A percentile compares a stretch with the other conserved stretches of the same genome.
Evolutionary conservation across 169 alveolate species (phyloP).

Genomic region (Babesia bovis): DNA sequence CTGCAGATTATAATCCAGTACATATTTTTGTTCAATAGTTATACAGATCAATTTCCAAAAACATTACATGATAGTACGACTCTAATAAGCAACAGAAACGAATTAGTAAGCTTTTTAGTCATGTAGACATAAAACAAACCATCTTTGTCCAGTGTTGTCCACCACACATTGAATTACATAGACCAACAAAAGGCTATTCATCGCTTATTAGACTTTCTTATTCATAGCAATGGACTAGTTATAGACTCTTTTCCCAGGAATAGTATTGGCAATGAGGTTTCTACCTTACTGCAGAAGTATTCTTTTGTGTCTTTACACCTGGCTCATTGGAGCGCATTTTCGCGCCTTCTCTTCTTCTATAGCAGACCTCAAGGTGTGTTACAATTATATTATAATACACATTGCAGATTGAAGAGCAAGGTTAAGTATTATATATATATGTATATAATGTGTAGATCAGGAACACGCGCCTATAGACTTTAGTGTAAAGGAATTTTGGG

Average conservation of each 20-base stretch:
- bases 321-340: conserved; percentile 9
- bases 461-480: conserved; percentile 11
- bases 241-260: too few relatives aligned
- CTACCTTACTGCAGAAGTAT: conserved; percentile 3
- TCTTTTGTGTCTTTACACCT: conserved; percentile 14
- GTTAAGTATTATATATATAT: background rate
- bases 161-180: background rate
- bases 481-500: conserved; percentile 46
- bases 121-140: background rate
- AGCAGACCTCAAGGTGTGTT: conserved; percentile 21
- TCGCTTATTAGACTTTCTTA: too few relatives aligned
- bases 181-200: too few relatives aligned
- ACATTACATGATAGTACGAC: too few relatives aligned
- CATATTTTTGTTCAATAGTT: too few relatives aligned
- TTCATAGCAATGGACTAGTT: too few relatives aligned
- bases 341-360: background rate
- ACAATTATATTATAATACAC: background rate
- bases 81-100: too few relatives aligned
- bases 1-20: too few relatives aligned
- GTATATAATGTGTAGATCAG: conserved; percentile 11
- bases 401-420: conserved; percentile 24
- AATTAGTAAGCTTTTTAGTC: background rate
- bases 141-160: background rate
- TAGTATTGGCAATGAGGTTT: conserved; percentile 1
- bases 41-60: too few relatives aligned